These are phyloP conservation scores for Eimeria tenella DNA, from an alignment of 169 alveolate species.

Conservation along the genomic window DNA sequence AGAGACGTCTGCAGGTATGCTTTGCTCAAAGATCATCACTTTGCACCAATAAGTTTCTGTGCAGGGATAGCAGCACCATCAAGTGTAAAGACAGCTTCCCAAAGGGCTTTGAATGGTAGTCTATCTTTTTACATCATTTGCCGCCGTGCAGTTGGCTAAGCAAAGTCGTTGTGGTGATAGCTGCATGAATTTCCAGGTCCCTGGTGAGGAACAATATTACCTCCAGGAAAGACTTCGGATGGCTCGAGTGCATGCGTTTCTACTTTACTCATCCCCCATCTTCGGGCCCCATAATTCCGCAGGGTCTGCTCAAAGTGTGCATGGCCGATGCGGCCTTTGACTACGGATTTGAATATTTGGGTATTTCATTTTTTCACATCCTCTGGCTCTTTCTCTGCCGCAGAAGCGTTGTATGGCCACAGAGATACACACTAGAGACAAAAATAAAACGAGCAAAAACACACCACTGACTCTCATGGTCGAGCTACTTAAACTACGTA, in stretches of 20 bases:
- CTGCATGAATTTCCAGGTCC: neutral
- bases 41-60: no score
- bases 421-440: no score
- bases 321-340: slow-evolving; percentile 96
- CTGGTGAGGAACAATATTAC: slow-evolving; percentile 60
- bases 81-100: neutral
- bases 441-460: no score
- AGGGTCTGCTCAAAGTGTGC: slow-evolving; percentile 81
- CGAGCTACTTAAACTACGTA: no score
- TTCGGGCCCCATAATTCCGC: slow-evolving; percentile 81
- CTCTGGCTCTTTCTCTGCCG: no score
- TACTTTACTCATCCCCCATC: slow-evolving; percentile 91
- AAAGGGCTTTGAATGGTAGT: no score
- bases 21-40: no score
- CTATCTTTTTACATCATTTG: no score
- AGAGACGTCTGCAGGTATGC: slow-evolving; percentile 94
- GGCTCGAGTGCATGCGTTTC: slow-evolving; percentile 98
- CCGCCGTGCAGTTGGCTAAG: no score
- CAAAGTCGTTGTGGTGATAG: neutral
- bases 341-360: slow-evolving; percentile 98
- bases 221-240: slow-evolving; percentile 89
- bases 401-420: no score
- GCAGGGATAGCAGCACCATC: neutral
- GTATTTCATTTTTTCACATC: slow-evolving; percentile 81
- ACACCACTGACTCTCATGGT: no score